These are phyloP conservation scores for Dalbergia oliveri DNA, from an alignment of 306 rosid genomes.

Conservation along the genomic window DNA sequence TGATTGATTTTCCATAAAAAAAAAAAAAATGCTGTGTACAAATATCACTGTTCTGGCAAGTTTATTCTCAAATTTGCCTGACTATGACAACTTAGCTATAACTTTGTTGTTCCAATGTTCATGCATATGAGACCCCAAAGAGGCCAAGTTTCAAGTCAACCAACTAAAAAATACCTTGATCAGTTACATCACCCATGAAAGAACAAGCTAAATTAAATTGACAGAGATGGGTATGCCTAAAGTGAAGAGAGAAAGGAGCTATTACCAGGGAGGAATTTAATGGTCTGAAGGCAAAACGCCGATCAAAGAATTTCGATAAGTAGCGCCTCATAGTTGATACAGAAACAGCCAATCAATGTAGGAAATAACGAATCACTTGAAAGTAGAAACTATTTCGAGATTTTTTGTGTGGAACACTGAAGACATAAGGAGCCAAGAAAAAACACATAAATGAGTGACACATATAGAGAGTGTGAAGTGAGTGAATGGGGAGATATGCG, in stretches of 20 bases:
- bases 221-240: neutral
- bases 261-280: slow-evolving; percentile 51
- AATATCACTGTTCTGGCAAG: neutral
- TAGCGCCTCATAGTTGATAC: slow-evolving; percentile 33
- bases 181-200: neutral
- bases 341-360: neutral
- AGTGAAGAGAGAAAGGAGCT: neutral
- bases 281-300: slow-evolving; percentile 39
- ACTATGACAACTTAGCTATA: neutral
- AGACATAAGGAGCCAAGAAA: too few relatives aligned
- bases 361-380: neutral
- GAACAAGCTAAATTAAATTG: slow-evolving; percentile 11
- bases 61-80: slow-evolving; percentile 2
- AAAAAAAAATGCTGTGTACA: too few relatives aligned
- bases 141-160: neutral
- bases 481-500: too few relatives aligned
- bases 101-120: neutral
- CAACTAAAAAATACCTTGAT: neutral
- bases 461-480: neutral
- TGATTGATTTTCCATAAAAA: too few relatives aligned
- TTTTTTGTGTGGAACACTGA: neutral
- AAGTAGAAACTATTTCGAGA: too few relatives aligned
- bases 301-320: slow-evolving; percentile 45
- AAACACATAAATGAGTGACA: too few relatives aligned
- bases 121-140: neutral